Percentiles rank a stretch among this genome's conserved stretches.
phyloP scores from a whole-genome alignment of 768 basidiomycete genomes.

The Artomyces pyxidatus region DNA sequence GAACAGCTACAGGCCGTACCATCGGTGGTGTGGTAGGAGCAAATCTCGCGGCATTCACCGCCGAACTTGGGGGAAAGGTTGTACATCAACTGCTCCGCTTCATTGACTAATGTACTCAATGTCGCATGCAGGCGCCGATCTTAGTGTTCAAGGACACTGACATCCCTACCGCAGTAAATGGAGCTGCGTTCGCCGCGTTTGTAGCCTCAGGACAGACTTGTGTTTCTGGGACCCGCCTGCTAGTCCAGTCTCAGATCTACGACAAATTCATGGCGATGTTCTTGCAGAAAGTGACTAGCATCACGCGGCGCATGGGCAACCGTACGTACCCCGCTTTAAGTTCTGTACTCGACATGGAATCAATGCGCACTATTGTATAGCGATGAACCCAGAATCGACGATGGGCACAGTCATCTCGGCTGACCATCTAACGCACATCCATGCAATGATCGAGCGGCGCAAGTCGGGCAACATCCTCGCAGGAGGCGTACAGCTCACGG shows the following conservation, averaged over 20 bases:
- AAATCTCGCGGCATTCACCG: slow-evolving; percentile 70
- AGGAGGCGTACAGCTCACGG: slow-evolving; percentile 63
- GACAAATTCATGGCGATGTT: slow-evolving; percentile 57
- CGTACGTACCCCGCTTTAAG: slow-evolving; percentile 33
- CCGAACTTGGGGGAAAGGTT: slow-evolving; percentile 84
- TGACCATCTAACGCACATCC: slow-evolving; percentile 57
- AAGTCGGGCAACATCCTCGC: slow-evolving; percentile 39
- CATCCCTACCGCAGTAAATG: slow-evolving; percentile 66
- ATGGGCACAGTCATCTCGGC: slow-evolving; percentile 79
- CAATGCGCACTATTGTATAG: slow-evolving; percentile 29
- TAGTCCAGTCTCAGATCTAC: slow-evolving; percentile 65
- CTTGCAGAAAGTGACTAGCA: slow-evolving; percentile 52
- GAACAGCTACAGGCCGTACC: slow-evolving; percentile 67
- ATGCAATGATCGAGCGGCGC: slow-evolving; percentile 42
- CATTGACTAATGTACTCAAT: slow-evolving; percentile 3
- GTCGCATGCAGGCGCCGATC: slow-evolving; percentile 55
- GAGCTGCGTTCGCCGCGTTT: slow-evolving; percentile 76
- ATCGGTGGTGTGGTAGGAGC: slow-evolving; percentile 66
- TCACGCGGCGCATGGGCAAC: slow-evolving; percentile 66
- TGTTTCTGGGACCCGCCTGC: slow-evolving; percentile 82
- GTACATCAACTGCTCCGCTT: neutral
- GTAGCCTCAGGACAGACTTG: slow-evolving; percentile 87
- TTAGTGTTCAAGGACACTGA: slow-evolving; percentile 77
- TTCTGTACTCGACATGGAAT: neutral
- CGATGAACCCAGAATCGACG: slow-evolving; percentile 56